phyloP scores from a whole-genome alignment of 306 rosid genomes.

The Castanea mollissima region DNA sequence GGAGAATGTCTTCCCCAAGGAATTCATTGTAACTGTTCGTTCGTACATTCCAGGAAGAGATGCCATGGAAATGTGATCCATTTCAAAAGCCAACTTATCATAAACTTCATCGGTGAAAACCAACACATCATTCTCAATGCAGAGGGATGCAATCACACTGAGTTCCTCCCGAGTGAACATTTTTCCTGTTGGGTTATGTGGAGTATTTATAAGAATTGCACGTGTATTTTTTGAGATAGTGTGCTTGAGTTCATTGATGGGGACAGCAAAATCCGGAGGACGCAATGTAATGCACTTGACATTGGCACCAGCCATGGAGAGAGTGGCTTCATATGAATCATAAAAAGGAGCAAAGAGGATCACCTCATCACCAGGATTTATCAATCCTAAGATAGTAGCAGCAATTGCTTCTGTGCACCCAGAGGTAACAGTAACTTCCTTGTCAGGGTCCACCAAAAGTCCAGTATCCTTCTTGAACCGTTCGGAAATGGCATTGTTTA shows the following conservation, averaged over 20 bases:
- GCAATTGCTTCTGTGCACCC: constrained; percentile 98
- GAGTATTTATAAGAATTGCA: constrained; percentile 70
- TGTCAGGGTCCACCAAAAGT: constrained; percentile 74
- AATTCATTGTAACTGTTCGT: constrained; percentile 83
- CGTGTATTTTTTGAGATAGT: constrained; percentile 69
- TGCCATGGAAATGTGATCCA: constrained; percentile 82
- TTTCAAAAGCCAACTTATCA: constrained; percentile 86
- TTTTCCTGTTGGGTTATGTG: constrained; percentile 91
- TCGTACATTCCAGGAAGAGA: constrained; percentile 91
- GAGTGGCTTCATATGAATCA: constrained; percentile 85
- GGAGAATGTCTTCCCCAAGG: constrained; percentile 90
- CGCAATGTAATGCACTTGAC: constrained; percentile 61
- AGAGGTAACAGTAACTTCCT: constrained; percentile 75
- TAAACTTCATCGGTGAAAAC: constrained; percentile 86
- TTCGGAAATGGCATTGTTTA: constrained; percentile 74
- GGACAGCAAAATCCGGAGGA: constrained; percentile 77
- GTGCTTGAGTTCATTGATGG: constrained; percentile 66
- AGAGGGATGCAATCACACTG: constrained; percentile 64
- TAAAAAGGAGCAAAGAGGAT: constrained; percentile 83
- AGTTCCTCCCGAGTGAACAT: constrained; percentile 80
- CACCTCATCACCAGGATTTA: constrained; percentile 94
- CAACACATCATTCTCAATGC: constrained; percentile 82
- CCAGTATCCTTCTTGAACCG: constrained; percentile 79
- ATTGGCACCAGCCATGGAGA: constrained; percentile 94
- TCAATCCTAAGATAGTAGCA: constrained; percentile 75